Conservation (phyloP, 2,329 filamentous ascomycete species). For the Chrysosporium keratinophilum region DNA sequence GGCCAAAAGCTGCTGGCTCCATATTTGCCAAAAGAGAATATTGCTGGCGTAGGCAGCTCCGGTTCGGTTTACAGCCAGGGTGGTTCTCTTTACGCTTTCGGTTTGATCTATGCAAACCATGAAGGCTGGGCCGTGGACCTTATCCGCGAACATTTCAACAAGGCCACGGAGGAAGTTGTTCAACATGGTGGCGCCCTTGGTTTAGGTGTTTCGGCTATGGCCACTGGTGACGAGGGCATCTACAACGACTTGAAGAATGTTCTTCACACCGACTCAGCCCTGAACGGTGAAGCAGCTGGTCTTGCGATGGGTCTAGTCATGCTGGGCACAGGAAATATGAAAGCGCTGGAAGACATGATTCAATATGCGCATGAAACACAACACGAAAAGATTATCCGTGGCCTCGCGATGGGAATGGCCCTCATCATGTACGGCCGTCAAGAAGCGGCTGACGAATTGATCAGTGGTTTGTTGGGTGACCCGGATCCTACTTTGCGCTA, state of each 20-base stretch:
- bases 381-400: slow-evolving; percentile 97
- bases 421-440: slow-evolving; percentile 96
- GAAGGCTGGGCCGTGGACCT: slow-evolving; percentile 64
- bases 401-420: slow-evolving; percentile 90
- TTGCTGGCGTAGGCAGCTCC: slow-evolving; percentile 54
- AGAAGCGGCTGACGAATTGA: slow-evolving; percentile 86
- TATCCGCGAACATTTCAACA: slow-evolving; percentile 41
- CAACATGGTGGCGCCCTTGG: slow-evolving; percentile 94
- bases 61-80: slow-evolving; percentile 94
- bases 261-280: slow-evolving; percentile 83
- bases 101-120: slow-evolving; percentile 94
- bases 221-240: slow-evolving; percentile 77
- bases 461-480: slow-evolving; percentile 85
- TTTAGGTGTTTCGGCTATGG: slow-evolving; percentile 95
- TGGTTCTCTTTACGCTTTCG: slow-evolving; percentile 88
- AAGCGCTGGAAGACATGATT: slow-evolving; percentile 91
- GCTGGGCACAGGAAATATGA: slow-evolving; percentile 93
- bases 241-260: slow-evolving; percentile 85
- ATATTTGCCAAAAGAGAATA: slow-evolving; percentile 66
- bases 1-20: slow-evolving; percentile 88
- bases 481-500: slow-evolving; percentile 90
- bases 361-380: slow-evolving; percentile 95
- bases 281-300: slow-evolving; percentile 94
- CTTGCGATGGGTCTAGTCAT: slow-evolving; percentile 96
- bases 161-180: slow-evolving; percentile 62